A percentile compares a stretch with the other conserved stretches of the same genome.
These are phyloP conservation scores for Lecanosticta acicola DNA, from an alignment of 2,329 filamentous ascomycete genomes.

Conservation along the genomic window DNA sequence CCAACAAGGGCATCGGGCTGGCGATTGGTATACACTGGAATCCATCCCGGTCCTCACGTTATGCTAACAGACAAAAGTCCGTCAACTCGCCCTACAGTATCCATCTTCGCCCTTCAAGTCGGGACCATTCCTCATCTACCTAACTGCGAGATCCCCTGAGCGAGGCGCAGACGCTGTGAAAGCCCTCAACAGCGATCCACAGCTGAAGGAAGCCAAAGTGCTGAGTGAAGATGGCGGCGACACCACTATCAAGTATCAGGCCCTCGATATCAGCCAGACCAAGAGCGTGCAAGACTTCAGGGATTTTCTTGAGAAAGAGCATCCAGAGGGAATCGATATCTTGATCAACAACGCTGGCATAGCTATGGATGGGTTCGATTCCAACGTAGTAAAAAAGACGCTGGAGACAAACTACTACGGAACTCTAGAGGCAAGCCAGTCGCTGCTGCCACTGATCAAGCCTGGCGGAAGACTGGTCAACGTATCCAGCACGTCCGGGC, in stretches of 20 bases:
- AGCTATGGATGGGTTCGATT: constrained; percentile 36
- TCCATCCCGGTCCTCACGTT: not conserved
- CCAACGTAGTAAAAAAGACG: constrained; percentile 45
- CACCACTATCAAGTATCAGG: constrained; percentile 44
- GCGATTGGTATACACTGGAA: constrained; percentile 37
- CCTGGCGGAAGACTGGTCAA: constrained; percentile 46
- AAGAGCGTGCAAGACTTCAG: constrained; percentile 43
- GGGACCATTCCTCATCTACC: constrained; percentile 49
- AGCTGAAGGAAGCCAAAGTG: constrained; percentile 44
- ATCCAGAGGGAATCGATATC: constrained; percentile 48
- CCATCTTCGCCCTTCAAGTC: constrained; percentile 45
- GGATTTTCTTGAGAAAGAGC: constrained; percentile 38
- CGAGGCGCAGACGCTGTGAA: constrained; percentile 46
- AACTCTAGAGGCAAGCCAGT: constrained; percentile 43
- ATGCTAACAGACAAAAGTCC: constrained; percentile 34
- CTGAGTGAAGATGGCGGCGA: constrained; percentile 40
- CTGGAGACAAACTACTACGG: constrained; percentile 50
- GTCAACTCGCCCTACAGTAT: constrained; percentile 51
- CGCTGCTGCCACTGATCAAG: constrained; percentile 45
- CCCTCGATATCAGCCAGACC: constrained; percentile 45
- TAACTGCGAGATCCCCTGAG: constrained; percentile 47
- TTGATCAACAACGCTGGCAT: constrained; percentile 51
- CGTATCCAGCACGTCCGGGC: constrained; percentile 43
- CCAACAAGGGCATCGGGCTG: constrained; percentile 50
- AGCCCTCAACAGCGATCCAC: constrained; percentile 39